phyloP scores from a whole-genome alignment of 73 alveolate species.

The Paramecium caudatum region DNA sequence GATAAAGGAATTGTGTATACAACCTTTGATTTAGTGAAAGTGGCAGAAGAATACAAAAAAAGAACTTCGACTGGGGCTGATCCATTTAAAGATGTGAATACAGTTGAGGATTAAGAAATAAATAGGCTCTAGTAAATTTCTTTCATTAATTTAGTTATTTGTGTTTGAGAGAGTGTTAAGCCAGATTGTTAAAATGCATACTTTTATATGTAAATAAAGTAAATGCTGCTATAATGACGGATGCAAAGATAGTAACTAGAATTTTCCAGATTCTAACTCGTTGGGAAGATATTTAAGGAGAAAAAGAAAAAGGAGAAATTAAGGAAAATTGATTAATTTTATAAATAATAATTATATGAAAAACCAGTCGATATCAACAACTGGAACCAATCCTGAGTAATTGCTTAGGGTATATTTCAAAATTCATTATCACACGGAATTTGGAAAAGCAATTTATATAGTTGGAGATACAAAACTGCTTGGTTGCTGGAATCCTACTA shows the following conservation, averaged over 20 bases:
- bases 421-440: conserved; percentile 28
- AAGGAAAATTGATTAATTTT: conserved; percentile 13
- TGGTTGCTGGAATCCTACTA: conserved; percentile 47
- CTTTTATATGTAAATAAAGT: neutral
- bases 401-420: conserved; percentile 42
- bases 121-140: neutral
- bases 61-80: neutral
- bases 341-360: conserved; percentile 14
- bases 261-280: neutral
- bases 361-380: conserved; percentile 17
- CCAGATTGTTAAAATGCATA: neutral
- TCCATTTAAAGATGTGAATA: neutral
- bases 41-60: neutral
- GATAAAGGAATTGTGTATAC: too few relatives aligned
- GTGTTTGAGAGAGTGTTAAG: neutral
- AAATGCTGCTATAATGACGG: neutral
- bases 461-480: conserved; percentile 11
- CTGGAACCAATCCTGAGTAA: neutral
- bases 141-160: neutral
- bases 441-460: conserved; percentile 29
- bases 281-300: neutral
- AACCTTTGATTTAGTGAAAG: neutral
- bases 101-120: neutral
- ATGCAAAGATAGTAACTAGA: neutral
- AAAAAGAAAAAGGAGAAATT: too few relatives aligned